Evolutionary conservation across 2,329 filamentous ascomycete genomes (phyloP).

Genomic region (Elsinoe necatrix): DNA sequence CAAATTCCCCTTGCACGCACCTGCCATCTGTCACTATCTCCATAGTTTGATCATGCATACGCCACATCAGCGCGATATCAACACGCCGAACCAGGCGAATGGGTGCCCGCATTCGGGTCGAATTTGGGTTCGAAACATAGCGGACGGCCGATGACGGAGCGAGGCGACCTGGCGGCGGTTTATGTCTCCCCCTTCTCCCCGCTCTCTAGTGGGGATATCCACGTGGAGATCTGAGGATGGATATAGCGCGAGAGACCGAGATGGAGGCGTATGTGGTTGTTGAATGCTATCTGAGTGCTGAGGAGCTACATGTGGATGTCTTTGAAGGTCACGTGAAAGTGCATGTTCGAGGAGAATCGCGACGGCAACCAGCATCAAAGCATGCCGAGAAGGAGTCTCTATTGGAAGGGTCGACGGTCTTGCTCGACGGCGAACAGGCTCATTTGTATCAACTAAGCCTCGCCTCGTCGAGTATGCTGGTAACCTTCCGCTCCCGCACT

Average conservation of each 20-base stretch:
- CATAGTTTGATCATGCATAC: not conserved
- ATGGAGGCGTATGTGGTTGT: not conserved
- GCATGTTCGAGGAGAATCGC: no score
- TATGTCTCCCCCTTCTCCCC: no score
- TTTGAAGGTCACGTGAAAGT: no score
- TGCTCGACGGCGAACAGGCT: no score
- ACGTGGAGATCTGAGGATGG: not conserved
- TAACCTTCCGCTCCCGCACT: no score
- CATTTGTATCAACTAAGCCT: no score
- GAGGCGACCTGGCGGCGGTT: not conserved
- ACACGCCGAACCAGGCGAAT: not conserved
- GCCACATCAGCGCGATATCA: not conserved
- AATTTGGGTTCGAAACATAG: no score
- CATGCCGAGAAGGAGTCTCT: no score
- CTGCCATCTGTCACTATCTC: not conserved
- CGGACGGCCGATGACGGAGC: not conserved
- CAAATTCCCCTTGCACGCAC: constrained; percentile 1
- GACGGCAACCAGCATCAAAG: no score
- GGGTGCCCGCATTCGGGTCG: not conserved
- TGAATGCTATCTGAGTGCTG: not conserved
- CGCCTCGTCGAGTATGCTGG: no score
- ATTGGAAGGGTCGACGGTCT: no score
- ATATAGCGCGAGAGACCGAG: not conserved
- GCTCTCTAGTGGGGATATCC: no score
- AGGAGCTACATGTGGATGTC: not conserved